phyloP scores from a whole-genome alignment of 1,139 yeast species.

The Candida gigantensis region DNA sequence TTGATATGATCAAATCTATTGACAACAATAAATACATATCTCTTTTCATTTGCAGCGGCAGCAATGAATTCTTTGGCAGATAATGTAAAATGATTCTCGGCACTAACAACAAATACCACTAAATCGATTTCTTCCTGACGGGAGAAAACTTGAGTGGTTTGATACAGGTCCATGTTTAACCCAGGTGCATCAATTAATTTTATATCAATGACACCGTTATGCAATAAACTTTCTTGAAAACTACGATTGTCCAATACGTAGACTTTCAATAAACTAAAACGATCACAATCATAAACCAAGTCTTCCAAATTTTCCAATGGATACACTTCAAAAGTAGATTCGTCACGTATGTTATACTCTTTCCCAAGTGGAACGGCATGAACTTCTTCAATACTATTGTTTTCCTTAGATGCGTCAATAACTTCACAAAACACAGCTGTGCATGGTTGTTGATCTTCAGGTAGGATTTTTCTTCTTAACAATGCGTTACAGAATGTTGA shows the following conservation, averaged over 20 bases:
- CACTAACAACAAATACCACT: slow-evolving; percentile 93
- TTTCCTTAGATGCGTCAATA: slow-evolving; percentile 72
- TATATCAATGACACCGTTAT: slow-evolving; percentile 91
- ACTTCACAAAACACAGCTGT: slow-evolving; percentile 97
- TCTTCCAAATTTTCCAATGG: slow-evolving; percentile 59
- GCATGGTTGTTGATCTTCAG: slow-evolving; percentile 98
- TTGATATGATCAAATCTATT: slow-evolving; percentile 85
- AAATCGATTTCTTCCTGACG: slow-evolving; percentile 97
- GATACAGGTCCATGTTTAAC: slow-evolving; percentile 86
- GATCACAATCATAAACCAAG: slow-evolving; percentile 74
- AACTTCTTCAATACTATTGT: slow-evolving; percentile 79
- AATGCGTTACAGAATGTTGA: slow-evolving; percentile 94
- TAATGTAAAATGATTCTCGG: slow-evolving; percentile 92
- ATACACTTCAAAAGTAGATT: slow-evolving; percentile 61
- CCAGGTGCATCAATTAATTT: slow-evolving; percentile 97
- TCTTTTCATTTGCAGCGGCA: slow-evolving; percentile 88
- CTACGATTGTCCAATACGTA: slow-evolving; percentile 79
- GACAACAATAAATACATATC: slow-evolving; percentile 89
- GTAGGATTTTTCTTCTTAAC: slow-evolving; percentile 72
- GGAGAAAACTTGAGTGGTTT: slow-evolving; percentile 92
- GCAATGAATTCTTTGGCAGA: slow-evolving; percentile 93
- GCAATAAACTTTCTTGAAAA: slow-evolving; percentile 67
- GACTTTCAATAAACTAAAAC: slow-evolving; percentile 71
- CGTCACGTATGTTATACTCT: slow-evolving; percentile 61
- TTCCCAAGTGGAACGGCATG: slow-evolving; percentile 74